Percentiles rank a stretch among this genome's conserved stretches.
Evolutionary conservation across 2,329 filamentous ascomycete species (phyloP).

Genomic region (Bipolaris victoriae): DNA sequence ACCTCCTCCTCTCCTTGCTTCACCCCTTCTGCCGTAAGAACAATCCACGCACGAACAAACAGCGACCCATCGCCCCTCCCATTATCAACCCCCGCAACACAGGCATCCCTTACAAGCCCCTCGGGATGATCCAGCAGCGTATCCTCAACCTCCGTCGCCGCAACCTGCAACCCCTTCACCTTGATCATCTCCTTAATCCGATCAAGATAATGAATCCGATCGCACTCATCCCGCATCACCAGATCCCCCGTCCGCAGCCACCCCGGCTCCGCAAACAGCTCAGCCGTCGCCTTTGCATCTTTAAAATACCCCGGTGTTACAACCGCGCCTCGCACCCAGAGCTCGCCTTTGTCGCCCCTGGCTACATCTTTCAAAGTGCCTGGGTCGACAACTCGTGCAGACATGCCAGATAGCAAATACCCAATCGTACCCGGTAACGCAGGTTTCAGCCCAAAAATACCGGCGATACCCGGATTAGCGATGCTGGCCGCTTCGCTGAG

Average conservation of each 20-base stretch:
- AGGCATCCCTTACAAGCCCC: slow-evolving; percentile 34
- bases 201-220: slow-evolving; percentile 44
- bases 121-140: slow-evolving; percentile 52
- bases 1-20: slow-evolving; percentile 23
- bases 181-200: slow-evolving; percentile 55
- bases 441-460: slow-evolving; percentile 34
- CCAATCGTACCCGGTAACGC: slow-evolving; percentile 34
- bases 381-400: slow-evolving; percentile 37
- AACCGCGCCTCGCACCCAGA: slow-evolving; percentile 37
- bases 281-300: slow-evolving; percentile 34
- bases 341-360: slow-evolving; percentile 34
- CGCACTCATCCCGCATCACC: slow-evolving; percentile 33
- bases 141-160: slow-evolving; percentile 57
- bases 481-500: slow-evolving; percentile 41
- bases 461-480: slow-evolving; percentile 28
- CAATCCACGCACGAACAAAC: slow-evolving; percentile 41
- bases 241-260: slow-evolving; percentile 41
- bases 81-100: slow-evolving; percentile 42
- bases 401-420: slow-evolving; percentile 39
- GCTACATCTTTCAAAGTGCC: slow-evolving; percentile 33
- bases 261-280: slow-evolving; percentile 35
- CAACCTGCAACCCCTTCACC: slow-evolving; percentile 58
- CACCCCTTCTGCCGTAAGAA: slow-evolving; percentile 27
- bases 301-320: slow-evolving; percentile 43
- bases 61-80: slow-evolving; percentile 37